Conservation (phyloP, 148 eudicot genomes). For the Rhododendron griersonianum region DNA sequence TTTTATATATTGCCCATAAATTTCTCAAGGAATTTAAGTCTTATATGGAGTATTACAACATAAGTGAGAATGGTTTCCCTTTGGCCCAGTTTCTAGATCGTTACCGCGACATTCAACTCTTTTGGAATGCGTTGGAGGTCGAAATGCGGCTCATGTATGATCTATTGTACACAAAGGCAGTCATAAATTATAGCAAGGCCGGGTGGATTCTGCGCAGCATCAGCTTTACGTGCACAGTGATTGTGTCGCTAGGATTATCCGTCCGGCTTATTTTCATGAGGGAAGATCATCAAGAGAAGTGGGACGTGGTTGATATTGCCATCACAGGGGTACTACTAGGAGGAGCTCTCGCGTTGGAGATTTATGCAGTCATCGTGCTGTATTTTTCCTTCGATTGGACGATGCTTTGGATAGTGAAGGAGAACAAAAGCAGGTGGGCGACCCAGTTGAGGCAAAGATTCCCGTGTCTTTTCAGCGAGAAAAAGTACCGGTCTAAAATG, state of each 20-base stretch:
- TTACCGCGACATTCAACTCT: not conserved
- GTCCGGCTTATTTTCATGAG: not conserved
- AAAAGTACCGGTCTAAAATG: not conserved
- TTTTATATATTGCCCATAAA: not conserved
- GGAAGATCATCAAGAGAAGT: not conserved
- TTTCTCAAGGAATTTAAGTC: not conserved
- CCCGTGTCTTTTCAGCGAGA: not conserved
- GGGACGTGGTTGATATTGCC: not conserved
- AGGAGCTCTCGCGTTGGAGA: not conserved
- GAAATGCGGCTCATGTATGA: not conserved
- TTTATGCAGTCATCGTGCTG: not conserved
- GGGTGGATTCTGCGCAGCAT: not conserved
- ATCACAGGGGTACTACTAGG: not conserved
- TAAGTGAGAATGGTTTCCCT: not conserved
- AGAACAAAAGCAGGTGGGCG: not conserved
- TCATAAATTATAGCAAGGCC: not conserved
- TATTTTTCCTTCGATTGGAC: not conserved
- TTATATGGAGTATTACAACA: not conserved
- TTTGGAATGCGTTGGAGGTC: not conserved
- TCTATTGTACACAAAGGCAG: not conserved
- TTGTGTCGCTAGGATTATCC: not conserved
- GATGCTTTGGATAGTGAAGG: constrained; percentile 6
- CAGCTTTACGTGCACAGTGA: not conserved
- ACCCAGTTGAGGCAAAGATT: not conserved
- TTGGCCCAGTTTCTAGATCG: not conserved